phyloP scores from a whole-genome alignment of 805 yeast genomes.

The Starmerella roubikii region DNA sequence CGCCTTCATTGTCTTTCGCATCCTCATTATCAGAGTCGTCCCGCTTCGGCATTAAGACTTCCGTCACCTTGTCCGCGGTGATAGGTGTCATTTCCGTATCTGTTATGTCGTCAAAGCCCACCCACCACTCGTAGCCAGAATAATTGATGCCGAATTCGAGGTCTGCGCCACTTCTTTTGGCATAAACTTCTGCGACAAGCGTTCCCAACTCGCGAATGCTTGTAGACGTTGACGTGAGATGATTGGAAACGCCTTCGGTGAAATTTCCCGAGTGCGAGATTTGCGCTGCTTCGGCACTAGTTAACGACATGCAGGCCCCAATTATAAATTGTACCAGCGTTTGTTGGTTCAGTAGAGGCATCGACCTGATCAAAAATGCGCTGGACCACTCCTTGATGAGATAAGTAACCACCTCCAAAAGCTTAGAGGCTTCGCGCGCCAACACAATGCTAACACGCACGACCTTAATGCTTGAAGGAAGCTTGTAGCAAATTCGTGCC shows the following conservation, averaged over 20 bases:
- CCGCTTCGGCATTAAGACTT: neutral
- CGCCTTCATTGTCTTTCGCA: slow-evolving; percentile 16
- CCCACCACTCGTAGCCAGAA: slow-evolving; percentile 16
- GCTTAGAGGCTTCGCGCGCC: slow-evolving; percentile 2
- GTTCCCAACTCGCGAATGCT: slow-evolving; percentile 42
- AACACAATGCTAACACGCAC: slow-evolving; percentile 19
- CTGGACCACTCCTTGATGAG: slow-evolving; percentile 30
- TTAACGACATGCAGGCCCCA: slow-evolving; percentile 23
- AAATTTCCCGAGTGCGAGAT: slow-evolving; percentile 32
- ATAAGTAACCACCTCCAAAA: neutral
- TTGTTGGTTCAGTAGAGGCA: slow-evolving; percentile 35
- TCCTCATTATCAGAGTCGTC: slow-evolving; percentile 21
- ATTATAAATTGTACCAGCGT: slow-evolving; percentile 37
- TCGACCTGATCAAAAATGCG: slow-evolving; percentile 27
- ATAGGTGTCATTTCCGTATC: slow-evolving; percentile 2
- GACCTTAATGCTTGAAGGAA: slow-evolving; percentile 2
- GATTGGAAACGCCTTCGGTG: slow-evolving; percentile 38
- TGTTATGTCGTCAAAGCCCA: slow-evolving; percentile 2
- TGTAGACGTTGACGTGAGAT: slow-evolving; percentile 38
- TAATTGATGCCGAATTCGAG: slow-evolving; percentile 23
- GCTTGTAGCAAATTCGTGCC: neutral
- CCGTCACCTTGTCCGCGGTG: neutral
- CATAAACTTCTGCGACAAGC: slow-evolving; percentile 37
- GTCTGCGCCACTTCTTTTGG: slow-evolving; percentile 18
- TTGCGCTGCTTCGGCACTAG: slow-evolving; percentile 18